Evolutionary conservation across 305 asterid genomes (phyloP).

Genomic region (Coffea humblotiana): DNA sequence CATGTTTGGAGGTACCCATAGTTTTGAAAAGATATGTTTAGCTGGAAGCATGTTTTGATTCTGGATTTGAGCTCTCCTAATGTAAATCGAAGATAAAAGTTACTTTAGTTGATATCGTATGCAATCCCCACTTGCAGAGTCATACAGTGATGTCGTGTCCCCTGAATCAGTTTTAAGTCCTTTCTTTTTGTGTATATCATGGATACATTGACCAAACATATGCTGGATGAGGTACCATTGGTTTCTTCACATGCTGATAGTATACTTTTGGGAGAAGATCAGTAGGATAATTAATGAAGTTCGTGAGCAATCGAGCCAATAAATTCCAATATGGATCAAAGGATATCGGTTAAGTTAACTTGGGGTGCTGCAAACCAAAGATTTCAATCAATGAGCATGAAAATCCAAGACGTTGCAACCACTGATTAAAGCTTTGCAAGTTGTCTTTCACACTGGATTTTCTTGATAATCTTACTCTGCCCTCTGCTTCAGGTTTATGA

Average conservation of each 20-base stretch:
- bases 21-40: not conserved
- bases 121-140: not conserved
- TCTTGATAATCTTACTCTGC: not conserved
- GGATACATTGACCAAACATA: not conserved
- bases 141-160: too few relatives aligned
- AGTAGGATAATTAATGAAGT: not conserved
- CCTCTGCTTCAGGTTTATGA: constrained; percentile 64
- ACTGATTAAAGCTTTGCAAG: not conserved
- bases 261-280: not conserved
- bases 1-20: constrained; percentile 8
- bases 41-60: not conserved
- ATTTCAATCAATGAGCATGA: not conserved
- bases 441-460: not conserved
- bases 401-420: not conserved
- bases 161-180: not conserved
- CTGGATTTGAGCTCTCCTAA: not conserved
- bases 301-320: not conserved
- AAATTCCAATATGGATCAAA: not conserved
- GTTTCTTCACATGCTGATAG: not conserved
- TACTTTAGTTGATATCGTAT: not conserved
- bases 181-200: not conserved
- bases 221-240: not conserved
- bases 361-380: not conserved
- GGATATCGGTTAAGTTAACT: not conserved
- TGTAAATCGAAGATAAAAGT: not conserved